A percentile compares a stretch with the other conserved stretches of the same genome.
Conservation (phyloP, 495 filamentous ascomycete species). For the Podospora fimiseda region DNA sequence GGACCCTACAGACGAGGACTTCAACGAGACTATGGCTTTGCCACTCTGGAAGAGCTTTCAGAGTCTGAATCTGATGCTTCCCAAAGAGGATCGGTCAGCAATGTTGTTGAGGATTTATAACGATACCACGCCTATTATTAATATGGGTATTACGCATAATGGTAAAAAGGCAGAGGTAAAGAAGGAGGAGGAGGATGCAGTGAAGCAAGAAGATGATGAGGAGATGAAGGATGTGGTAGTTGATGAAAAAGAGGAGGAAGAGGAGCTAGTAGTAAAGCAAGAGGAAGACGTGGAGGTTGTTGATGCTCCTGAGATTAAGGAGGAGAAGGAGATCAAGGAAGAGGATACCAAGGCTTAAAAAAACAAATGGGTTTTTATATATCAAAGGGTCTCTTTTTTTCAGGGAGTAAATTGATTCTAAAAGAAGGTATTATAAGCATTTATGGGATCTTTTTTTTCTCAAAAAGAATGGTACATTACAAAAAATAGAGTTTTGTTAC, state of each 20-base stretch:
- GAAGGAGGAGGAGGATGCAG: constrained; percentile 11
- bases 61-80: constrained; percentile 89
- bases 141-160: constrained; percentile 44
- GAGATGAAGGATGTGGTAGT: constrained; percentile 7
- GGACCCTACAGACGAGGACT: constrained; percentile 55
- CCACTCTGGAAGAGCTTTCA: constrained; percentile 87
- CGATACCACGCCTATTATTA: constrained; percentile 67
- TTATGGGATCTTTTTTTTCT: too few relatives aligned
- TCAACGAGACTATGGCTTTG: constrained; percentile 74
- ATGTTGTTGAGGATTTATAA: constrained; percentile 90
- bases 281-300: constrained; percentile 1
- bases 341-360: too few relatives aligned
- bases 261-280: constrained; percentile 1
- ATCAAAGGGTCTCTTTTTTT: too few relatives aligned
- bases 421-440: too few relatives aligned
- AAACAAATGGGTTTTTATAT: too few relatives aligned
- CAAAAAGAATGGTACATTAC: too few relatives aligned
- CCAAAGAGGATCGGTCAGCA: constrained; percentile 89
- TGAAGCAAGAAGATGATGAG: constrained; percentile 17
- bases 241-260: constrained; percentile 13
- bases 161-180: constrained; percentile 21
- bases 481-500: too few relatives aligned
- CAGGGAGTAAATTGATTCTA: too few relatives aligned
- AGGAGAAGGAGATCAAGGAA: background rate
- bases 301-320: background rate